Evolutionary conservation across 805 yeast species (phyloP), one percentile per base, ranked within the genome.

Genomic region (Sungouiella blattae): DNA sequence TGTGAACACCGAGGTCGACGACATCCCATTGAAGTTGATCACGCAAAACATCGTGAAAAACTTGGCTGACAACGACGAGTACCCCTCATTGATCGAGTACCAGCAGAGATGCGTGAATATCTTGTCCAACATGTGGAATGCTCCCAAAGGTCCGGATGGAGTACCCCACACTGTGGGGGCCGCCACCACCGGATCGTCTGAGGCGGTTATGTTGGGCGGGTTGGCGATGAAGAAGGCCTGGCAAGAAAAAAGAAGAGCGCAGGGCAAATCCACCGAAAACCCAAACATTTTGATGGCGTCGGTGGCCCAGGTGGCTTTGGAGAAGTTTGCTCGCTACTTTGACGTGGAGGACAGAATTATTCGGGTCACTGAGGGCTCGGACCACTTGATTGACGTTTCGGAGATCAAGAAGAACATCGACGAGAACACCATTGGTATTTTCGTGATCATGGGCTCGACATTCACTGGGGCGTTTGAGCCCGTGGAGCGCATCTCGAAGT

Each of bases 251-350:
- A 75, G 83, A 51, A 68, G 60, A 52, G 77, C 66, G 1, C 69
- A 67, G 20, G 89, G 89, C 4, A 75, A 77, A 44, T 72, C 80
- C 32, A 62, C 57, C 32, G 73, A 62, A 17, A 75, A 75, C 36
- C 97, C 96, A 37, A 88, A 88, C 60, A 86, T 88, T 53, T 63
- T 88, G 43, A 87, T 88, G 96, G 94, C 95, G 7, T 70, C 91
- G 22, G 86, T 91, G 60, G 93, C 91, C 36, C 97, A 88, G 64
- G 96, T 89, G 30, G 96, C 96, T 0, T 69, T 89, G 51, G 96
- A 88, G 64, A 88, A 88, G 66, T 89, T 89, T 63, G 96, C 96
- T 11, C 71, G 95, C 33, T 88, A 88, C 64, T 89, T 88, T 61
- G 96, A 88, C 50, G 96, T 88, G 30, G 96, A 88, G 55, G 75